Base-by-base conservation (phyloP, 2,329 filamentous ascomycete species). In the Tolypocladium sp. region DNA sequence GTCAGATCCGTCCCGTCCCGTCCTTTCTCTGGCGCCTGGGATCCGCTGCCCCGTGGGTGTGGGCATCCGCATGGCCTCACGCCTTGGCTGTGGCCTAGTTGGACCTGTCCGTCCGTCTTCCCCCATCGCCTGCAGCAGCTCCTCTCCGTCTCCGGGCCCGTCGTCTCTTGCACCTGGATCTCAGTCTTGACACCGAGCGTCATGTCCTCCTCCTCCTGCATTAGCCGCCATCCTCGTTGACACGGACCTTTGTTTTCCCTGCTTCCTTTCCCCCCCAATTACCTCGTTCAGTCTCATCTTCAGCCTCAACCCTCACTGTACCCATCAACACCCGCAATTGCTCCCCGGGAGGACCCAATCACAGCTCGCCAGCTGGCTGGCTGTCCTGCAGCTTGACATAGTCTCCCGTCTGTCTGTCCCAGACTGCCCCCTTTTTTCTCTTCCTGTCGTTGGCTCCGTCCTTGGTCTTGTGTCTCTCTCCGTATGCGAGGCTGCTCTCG, bases 331-430 rank as follows among this genome's bases (percentile, higher is more conserved):
- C 60, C 38, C 55, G 57, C 60, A 30, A n/a, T 55, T 55, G 57
- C 41, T 46, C 8, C 57, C 61, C 51, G 10, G 20, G 49, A 56
- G 52, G 63, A 60, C 62, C 70, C 71, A 73, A 73, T 73, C 71
- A 73, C 62, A 66, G 64, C 64, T 58, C 65, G 71, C 71, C 70
- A 73, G 64, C 71, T 73, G 70, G 71, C 70, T 63, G n/a, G 56
- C 54, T 20, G 40, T 27, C 46, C 30, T 57, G 44, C 20, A 44
- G 42, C 57, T 30, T 27, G 42, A 33, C 57, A 42, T 9, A 41
- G 22, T 40, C 25, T 30, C 44, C 49, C 41, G 8, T 37, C 35
- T 55, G 17, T 38, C 27, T 5, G 42, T 22, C n/a, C 55, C 27
- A 17, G 27, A 41, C 22, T 35, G 15, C 7, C 49, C 20, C 33